Base-by-base conservation (phyloP, 1,284 basidiomycete species). In the Leucocoprinus gongylophorus region DNA sequence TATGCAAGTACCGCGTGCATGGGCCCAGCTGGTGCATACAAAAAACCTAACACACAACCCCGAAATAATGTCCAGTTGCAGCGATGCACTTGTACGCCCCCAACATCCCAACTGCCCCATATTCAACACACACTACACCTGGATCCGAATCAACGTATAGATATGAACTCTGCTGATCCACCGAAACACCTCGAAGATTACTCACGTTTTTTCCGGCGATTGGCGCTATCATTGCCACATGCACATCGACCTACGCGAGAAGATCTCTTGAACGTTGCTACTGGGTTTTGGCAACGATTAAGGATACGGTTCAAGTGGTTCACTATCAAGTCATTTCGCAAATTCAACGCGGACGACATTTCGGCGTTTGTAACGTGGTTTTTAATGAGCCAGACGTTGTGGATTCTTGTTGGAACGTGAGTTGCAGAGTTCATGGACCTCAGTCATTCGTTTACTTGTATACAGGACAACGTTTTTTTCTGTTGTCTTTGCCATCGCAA, bases 281-380 rank as follows among this genome's bases (percentile, higher is more conserved):
- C 80, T 42, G 85, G 87, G 6, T 94, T 95, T 67, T 95, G 92
- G 87, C 82, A 95, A 59, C 82, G 97, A 2, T 67, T 91, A 32
- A 79, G 88, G 13, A 91, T 99, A 58, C 82, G 92, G n/a, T 92
- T 97, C 72, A 94, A 94, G 66, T 99, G 97, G 97, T 89, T 95
- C 59, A 95, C 93, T 9, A 97, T 99, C 60, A 81, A 91, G 58
- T 93, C 92, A 1, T 99, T 97, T 71, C 81, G 95, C 30, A 86
- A 85, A 59, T 99, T 97, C 72, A 95, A 97, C 59, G 88, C 91
- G 46, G 97, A 99, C 66, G 97, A 99, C 66, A 88, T 97, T 54
- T 95, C 92, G 48, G 95, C 95, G 1, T 98, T 99, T 69, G 72
- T 97, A 42, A 95, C 91, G 44, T 93, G 94, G 83, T 90, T 97